Base-by-base conservation (phyloP, 768 basidiomycete genomes). In the Tephrocybe sp. region DNA sequence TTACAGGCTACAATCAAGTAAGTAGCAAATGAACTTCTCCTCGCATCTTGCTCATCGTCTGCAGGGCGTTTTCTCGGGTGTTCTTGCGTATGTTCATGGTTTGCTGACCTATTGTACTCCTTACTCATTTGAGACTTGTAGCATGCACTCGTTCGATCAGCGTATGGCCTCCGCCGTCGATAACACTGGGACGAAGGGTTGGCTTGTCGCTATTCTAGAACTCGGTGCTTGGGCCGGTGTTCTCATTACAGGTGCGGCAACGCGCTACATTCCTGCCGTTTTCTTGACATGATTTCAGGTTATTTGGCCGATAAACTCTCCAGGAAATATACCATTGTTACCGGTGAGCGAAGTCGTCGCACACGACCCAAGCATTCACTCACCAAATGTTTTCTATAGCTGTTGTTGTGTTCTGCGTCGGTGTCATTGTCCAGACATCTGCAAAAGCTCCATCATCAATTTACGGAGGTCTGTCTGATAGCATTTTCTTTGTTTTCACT, bases 191-290 rank as follows among this genome's bases (percentile, higher is more conserved):
- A 79, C 73, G 19, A 82, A 85, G 67, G 89, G 86, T 9, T 85
- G 87, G 80, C 70, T 91, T 3, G 87, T 87, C 12, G 71, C 86
- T 17, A 86, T 89, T 60, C 76, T 89, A 32, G 85, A 87, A 67
- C 73, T 87, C 12, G 84, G 83, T 50, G 88, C 89, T 19, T 88
- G 88, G 83, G 72, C 84, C 52, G 89, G 89, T 53, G 84, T 87
- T 10, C 76, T 92, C 16, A 67, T 77, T 48, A 87, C 86, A 40
- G 88, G 87, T 67, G 53, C 5, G 5, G 5, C n/a, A 41, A 23
- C 12, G 55, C 42, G 1, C 34, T 12, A 40, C 30, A 17, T 30
- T 5, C 13, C 9, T 22, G 4, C 19, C 33, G 22, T 20, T n/a
- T 20, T 33, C 35, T 32, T 45, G 10, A 31, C 26, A 9, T 17